Evolutionary conservation across 2,329 filamentous ascomycete species (phyloP).

Genomic region (Drechmeria coniospora): DNA sequence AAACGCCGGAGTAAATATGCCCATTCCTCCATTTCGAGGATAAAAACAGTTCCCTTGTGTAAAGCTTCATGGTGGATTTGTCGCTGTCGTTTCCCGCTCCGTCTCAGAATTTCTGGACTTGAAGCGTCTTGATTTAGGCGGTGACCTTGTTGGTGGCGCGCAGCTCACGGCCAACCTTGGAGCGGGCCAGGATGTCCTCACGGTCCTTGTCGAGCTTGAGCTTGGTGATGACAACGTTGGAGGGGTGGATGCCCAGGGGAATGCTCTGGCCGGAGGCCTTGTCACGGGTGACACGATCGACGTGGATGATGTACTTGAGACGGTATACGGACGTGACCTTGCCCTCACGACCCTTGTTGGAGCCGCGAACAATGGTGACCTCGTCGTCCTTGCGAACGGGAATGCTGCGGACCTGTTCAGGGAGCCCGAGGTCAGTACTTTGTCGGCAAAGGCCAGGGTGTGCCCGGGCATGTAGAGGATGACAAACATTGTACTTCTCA

Average conservation of each 20-base stretch:
- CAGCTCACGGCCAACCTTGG: constrained; percentile 65
- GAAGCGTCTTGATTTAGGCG: too few relatives aligned
- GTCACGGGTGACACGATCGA: constrained; percentile 92
- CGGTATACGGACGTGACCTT: constrained; percentile 97
- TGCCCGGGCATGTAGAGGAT: background rate
- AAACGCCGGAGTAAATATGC: constrained; percentile 23
- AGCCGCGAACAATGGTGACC: constrained; percentile 80
- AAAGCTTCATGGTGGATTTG: constrained; percentile 7
- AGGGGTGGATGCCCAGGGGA: constrained; percentile 84
- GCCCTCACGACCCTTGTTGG: constrained; percentile 96
- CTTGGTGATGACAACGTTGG: constrained; percentile 97
- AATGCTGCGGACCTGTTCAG: constrained; percentile 71
- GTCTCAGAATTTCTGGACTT: too few relatives aligned
- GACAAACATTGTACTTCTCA: constrained; percentile 93
- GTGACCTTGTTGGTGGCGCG: constrained; percentile 56
- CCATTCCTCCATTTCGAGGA: constrained; percentile 14
- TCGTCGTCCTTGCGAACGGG: constrained; percentile 97
- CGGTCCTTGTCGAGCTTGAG: constrained; percentile 96
- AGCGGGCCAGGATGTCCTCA: constrained; percentile 75
- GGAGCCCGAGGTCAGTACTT: background rate
- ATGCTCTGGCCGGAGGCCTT: constrained; percentile 96
- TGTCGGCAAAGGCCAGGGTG: background rate
- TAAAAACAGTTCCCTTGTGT: constrained; percentile 9
- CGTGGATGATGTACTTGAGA: constrained; percentile 93
- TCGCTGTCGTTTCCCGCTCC: too few relatives aligned